Percentiles rank a stretch among this genome's conserved stretches.
These are phyloP conservation scores for Xylaria grammica DNA, from an alignment of 495 filamentous ascomycete genomes.

Conservation along the genomic window DNA sequence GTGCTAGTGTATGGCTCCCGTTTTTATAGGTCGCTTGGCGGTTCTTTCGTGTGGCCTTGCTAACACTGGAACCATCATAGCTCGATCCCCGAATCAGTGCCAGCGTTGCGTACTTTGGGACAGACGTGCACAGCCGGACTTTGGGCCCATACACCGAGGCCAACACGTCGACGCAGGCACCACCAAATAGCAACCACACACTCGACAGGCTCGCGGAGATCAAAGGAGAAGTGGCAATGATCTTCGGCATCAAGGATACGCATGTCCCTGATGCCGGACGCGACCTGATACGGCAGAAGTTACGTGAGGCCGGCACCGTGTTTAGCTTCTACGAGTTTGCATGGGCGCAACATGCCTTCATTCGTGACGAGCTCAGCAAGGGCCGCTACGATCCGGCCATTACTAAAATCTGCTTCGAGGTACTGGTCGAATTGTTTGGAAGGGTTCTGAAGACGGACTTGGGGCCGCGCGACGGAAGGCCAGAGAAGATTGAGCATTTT, in stretches of 20 bases:
- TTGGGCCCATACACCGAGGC: conserved; percentile 59
- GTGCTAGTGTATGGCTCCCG: conserved; percentile 63
- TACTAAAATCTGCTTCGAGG: conserved; percentile 88
- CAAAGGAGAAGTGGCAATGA: conserved; percentile 77
- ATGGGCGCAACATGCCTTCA: conserved; percentile 94
- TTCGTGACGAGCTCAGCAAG: conserved; percentile 93
- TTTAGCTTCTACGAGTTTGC: conserved; percentile 90
- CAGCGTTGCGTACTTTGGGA: conserved; percentile 88
- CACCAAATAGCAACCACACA: conserved; percentile 46
- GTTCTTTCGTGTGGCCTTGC: not conserved
- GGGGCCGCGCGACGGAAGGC: conserved; percentile 57
- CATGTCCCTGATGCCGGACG: conserved; percentile 87
- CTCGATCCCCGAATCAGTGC: conserved; percentile 78
- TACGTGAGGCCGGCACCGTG: conserved; percentile 73
- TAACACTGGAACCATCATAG: conserved; percentile 19
- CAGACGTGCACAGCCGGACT: conserved; percentile 81
- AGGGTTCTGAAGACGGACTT: conserved; percentile 78
- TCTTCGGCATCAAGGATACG: conserved; percentile 87
- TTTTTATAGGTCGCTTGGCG: not conserved
- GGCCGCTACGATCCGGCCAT: conserved; percentile 90
- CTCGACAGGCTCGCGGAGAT: conserved; percentile 66
- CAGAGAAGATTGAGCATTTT: conserved; percentile 62
- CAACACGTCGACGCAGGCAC: conserved; percentile 39
- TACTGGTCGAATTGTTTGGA: conserved; percentile 84
- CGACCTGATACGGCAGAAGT: conserved; percentile 82